Evolutionary conservation across 306 rosid species (phyloP).

Genomic region (Begonia loranthoides): DNA sequence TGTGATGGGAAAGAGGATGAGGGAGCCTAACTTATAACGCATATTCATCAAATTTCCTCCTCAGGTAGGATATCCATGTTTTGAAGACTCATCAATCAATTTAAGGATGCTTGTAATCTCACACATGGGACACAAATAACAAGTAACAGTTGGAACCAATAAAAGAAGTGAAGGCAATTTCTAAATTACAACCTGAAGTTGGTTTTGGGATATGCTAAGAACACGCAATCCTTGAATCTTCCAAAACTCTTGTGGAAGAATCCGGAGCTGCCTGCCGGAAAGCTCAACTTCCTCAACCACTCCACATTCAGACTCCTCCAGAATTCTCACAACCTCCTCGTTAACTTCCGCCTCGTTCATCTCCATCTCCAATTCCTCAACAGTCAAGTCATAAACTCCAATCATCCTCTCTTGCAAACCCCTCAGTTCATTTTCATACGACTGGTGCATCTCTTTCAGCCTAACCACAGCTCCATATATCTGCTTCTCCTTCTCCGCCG

Average conservation of each 20-base stretch:
- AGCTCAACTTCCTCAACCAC: constrained; percentile 43
- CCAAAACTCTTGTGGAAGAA: constrained; percentile 56
- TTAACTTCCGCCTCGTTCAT: constrained; percentile 6
- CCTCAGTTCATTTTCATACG: constrained; percentile 53
- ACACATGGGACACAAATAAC: too few species aligned
- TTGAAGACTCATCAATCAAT: too few species aligned
- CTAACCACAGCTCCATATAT: constrained; percentile 28
- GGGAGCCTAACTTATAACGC: too few species aligned
- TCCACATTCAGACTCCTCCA: constrained; percentile 42
- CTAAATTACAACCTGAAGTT: constrained; percentile 29
- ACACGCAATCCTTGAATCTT: constrained; percentile 34
- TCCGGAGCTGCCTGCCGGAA: constrained; percentile 26
- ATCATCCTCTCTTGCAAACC: constrained; percentile 50
- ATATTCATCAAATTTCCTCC: too few species aligned
- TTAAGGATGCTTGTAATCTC: too few species aligned
- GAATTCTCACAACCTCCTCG: constrained; percentile 45
- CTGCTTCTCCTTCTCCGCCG: constrained; percentile 44
- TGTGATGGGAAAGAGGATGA: too few species aligned
- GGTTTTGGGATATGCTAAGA: constrained; percentile 51
- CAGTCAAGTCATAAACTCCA: constrained; percentile 42
- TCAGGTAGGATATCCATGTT: too few species aligned
- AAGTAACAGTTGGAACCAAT: too few species aligned
- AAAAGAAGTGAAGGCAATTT: too few species aligned
- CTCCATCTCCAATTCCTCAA: background rate
- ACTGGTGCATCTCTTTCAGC: constrained; percentile 56